phyloP scores from a whole-genome alignment of 495 filamentous ascomycete genomes.

The Aspergillus olivimuriae region DNA sequence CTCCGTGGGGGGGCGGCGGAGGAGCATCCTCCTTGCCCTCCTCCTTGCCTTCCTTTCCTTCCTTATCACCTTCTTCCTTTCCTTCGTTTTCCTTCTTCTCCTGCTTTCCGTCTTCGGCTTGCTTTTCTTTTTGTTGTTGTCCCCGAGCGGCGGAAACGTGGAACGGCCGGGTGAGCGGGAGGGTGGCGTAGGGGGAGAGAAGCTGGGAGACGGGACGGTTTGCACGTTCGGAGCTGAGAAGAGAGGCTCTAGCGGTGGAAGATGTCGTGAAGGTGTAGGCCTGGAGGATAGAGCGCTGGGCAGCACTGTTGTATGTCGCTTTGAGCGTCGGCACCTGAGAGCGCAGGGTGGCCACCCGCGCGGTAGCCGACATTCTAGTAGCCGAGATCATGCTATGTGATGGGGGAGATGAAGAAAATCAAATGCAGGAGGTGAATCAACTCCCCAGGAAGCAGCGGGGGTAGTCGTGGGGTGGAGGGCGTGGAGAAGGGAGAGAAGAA shows the following conservation, averaged over 20 bases:
- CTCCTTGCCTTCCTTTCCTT: constrained; percentile 31
- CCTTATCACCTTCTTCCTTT: constrained; percentile 51
- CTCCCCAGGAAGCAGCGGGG: constrained; percentile 5
- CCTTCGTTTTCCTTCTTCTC: constrained; percentile 39
- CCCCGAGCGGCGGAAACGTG: constrained; percentile 30
- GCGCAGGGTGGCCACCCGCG: constrained; percentile 37
- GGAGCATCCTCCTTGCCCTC: constrained; percentile 59
- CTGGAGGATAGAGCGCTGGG: constrained; percentile 52
- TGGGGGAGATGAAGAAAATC: constrained; percentile 4
- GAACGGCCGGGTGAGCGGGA: constrained; percentile 38
- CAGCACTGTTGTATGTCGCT: constrained; percentile 44
- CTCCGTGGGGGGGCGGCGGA: constrained; percentile 90
- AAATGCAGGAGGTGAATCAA: constrained; percentile 6
- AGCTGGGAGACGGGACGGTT: constrained; percentile 28
- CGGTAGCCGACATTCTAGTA: constrained; percentile 34
- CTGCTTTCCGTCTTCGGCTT: constrained; percentile 37
- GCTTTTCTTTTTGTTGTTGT: constrained; percentile 39
- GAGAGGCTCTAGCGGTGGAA: constrained; percentile 6
- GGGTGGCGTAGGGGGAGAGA: constrained; percentile 33
- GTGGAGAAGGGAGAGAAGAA: constrained; percentile 22
- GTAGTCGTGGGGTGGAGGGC: constrained; percentile 11
- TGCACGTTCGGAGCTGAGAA: constrained; percentile 8
- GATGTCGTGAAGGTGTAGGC: constrained; percentile 25
- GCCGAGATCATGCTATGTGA: constrained; percentile 33
- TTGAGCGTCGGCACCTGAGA: constrained; percentile 28